Conservation (phyloP, 2,329 filamentous ascomycete genomes). For the Endocalyx cinctus region DNA sequence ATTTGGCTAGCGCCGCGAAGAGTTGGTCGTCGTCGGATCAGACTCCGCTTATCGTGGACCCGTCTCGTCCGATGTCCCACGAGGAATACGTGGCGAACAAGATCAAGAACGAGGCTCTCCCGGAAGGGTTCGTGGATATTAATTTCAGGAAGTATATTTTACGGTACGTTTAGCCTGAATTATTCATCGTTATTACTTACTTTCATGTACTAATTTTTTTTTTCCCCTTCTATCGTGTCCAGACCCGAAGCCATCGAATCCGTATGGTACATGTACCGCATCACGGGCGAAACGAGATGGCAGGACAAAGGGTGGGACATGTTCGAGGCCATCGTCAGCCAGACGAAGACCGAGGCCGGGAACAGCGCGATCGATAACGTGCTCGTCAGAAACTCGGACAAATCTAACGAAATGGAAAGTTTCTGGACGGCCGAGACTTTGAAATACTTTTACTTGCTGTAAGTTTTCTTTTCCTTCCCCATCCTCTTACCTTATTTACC, state of each 20-base stretch:
- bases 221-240: no score
- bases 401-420: constrained; percentile 70
- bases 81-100: constrained; percentile 46
- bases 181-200: no score
- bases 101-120: constrained; percentile 41
- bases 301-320: constrained; percentile 83
- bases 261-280: constrained; percentile 85
- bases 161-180: constrained; percentile 47
- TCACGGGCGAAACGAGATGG: constrained; percentile 72
- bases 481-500: background rate
- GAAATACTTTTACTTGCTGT: constrained; percentile 88
- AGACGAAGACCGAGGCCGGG: constrained; percentile 61
- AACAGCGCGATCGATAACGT: constrained; percentile 70
- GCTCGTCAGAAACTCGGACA: constrained; percentile 33
- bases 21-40: constrained; percentile 11
- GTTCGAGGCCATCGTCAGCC: constrained; percentile 67
- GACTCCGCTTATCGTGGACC: constrained; percentile 26
- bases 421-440: constrained; percentile 90
- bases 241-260: constrained; percentile 85
- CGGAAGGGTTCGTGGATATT: constrained; percentile 47
- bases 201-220: no score
- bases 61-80: constrained; percentile 43
- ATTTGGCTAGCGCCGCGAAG: constrained; percentile 9
- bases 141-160: constrained; percentile 52
- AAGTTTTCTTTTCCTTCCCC: constrained; percentile 36